Conservation (phyloP, 768 basidiomycete species). For the Goffeauzyma gilvescens region DNA sequence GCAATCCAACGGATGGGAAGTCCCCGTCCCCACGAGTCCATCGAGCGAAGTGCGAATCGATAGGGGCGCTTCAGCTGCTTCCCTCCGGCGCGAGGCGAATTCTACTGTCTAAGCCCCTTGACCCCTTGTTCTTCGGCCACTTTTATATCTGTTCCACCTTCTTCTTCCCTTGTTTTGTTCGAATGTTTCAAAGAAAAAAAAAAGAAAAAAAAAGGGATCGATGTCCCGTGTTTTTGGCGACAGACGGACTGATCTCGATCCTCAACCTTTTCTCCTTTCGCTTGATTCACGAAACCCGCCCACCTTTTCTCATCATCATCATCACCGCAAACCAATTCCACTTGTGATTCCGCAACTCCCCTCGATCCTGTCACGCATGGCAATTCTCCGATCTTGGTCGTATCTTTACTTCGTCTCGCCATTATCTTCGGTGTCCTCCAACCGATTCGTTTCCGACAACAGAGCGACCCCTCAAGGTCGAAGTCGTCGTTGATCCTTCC, state of each 20-base stretch:
- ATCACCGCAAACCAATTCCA: neutral
- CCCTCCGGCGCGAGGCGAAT: too few relatives aligned
- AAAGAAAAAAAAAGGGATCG: neutral
- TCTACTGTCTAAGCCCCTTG: too few relatives aligned
- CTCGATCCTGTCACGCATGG: neutral
- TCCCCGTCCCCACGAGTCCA: too few relatives aligned
- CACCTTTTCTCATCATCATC: neutral
- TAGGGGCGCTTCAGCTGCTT: too few relatives aligned
- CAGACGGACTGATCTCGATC: neutral
- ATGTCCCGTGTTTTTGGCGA: neutral
- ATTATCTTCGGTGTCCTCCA: neutral
- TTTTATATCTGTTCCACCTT: too few relatives aligned
- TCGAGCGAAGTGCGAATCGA: too few relatives aligned
- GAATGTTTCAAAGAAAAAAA: too few relatives aligned
- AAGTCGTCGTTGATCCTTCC: constrained; percentile 80
- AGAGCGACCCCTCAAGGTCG: constrained; percentile 98
- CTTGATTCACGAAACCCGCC: neutral
- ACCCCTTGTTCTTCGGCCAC: too few relatives aligned
- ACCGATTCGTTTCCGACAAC: constrained; percentile 9
- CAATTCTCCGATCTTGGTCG: neutral
- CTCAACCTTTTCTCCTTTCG: neutral
- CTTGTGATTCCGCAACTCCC: neutral
- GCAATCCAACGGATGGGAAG: too few relatives aligned
- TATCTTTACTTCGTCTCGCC: constrained; percentile 3
- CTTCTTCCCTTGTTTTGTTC: too few relatives aligned